Conservation (phyloP, 2,329 filamentous ascomycete genomes). For the Ophiosphaerella korrae region DNA sequence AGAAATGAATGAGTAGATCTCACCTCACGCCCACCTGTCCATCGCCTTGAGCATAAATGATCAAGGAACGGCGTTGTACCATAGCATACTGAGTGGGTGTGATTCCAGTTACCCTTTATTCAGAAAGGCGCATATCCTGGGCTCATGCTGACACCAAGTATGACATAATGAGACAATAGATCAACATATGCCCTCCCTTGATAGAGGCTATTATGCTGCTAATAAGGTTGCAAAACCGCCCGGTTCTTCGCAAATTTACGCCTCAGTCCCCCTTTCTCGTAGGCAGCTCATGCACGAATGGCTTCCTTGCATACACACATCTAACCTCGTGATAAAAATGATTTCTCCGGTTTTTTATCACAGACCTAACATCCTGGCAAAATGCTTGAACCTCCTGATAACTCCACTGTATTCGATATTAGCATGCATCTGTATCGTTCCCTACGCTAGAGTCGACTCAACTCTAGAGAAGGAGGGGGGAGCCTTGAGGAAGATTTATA, state of each 20-base stretch:
- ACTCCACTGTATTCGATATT: constrained; percentile 26
- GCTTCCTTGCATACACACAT: constrained; percentile 35
- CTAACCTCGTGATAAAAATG: constrained; percentile 49
- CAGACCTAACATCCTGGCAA: constrained; percentile 37
- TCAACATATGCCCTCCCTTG: background rate
- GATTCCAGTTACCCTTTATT: too few relatives aligned
- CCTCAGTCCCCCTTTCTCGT: background rate
- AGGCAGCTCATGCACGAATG: constrained; percentile 17
- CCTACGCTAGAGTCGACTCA: too few relatives aligned
- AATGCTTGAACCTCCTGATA: constrained; percentile 43
- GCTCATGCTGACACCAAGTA: constrained; percentile 17
- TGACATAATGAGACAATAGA: constrained; percentile 12
- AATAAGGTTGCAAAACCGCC: too few relatives aligned
- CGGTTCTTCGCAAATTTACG: background rate
- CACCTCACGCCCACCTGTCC: constrained; percentile 1
- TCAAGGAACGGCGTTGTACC: background rate
- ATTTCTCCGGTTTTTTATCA: constrained; percentile 42
- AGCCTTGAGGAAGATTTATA: background rate
- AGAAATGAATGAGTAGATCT: constrained; percentile 42
- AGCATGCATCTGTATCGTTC: too few relatives aligned
- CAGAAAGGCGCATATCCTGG: constrained; percentile 4
- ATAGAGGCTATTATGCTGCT: too few relatives aligned
- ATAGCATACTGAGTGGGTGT: background rate
- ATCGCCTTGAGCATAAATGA: constrained; percentile 9
- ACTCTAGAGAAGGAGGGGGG: background rate